These are phyloP conservation scores for Fraxinus baroniana DNA, from an alignment of 305 asterid genomes.

Conservation along the genomic window DNA sequence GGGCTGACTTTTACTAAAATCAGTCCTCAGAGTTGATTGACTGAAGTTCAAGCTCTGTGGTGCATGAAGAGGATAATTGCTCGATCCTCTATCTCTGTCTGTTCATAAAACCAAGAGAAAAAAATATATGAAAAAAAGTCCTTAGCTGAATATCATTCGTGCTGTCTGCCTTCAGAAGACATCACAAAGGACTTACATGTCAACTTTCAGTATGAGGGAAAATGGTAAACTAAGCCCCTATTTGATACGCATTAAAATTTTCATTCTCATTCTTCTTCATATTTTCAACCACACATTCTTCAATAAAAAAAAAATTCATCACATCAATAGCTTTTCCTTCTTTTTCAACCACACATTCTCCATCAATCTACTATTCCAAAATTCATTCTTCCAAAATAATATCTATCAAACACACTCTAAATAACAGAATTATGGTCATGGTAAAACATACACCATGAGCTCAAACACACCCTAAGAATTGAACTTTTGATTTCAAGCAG, in stretches of 20 bases:
- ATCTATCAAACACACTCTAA: background rate
- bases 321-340: too few relatives aligned
- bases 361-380: too few relatives aligned
- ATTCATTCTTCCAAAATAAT: too few relatives aligned
- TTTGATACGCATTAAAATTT: too few relatives aligned
- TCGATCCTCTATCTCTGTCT: slow-evolving; percentile 65
- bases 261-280: too few relatives aligned
- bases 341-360: too few relatives aligned
- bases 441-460: too few relatives aligned
- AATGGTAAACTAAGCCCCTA: background rate
- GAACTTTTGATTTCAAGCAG: slow-evolving; percentile 10
- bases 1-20: slow-evolving; percentile 47
- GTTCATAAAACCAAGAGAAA: slow-evolving; percentile 33
- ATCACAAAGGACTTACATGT: background rate
- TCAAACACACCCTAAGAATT: background rate
- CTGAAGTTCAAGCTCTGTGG: slow-evolving; percentile 57
- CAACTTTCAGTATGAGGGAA: background rate
- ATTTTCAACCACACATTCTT: too few relatives aligned
- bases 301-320: too few relatives aligned
- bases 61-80: slow-evolving; percentile 48
- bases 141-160: background rate
- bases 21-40: slow-evolving; percentile 61
- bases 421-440: too few relatives aligned
- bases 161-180: background rate
- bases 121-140: slow-evolving; percentile 6